A percentile compares a stretch with the other conserved stretches of the same genome.
Conservation (phyloP, 2,329 filamentous ascomycete genomes). For the Chrysoporthe puriensis region DNA sequence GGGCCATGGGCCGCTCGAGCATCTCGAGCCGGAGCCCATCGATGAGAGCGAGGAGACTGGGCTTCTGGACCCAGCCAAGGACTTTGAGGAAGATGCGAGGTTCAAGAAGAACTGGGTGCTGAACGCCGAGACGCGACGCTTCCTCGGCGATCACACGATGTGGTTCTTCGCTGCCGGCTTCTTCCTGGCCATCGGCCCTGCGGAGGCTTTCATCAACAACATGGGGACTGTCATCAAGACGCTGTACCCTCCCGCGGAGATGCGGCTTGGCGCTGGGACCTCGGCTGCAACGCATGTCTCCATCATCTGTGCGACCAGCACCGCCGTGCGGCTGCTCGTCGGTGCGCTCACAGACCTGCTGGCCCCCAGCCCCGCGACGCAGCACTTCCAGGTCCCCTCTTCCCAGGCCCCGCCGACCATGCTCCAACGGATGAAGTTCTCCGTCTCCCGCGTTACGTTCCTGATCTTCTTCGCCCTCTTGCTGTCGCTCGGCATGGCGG, state of each 20-base stretch:
- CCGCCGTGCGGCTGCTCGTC: constrained; percentile 84
- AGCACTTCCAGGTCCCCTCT: constrained; percentile 54
- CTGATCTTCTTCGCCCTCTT: constrained; percentile 75
- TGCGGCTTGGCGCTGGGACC: constrained; percentile 49
- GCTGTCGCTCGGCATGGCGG: constrained; percentile 74
- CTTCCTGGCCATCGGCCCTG: constrained; percentile 89
- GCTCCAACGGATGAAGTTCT: constrained; percentile 44
- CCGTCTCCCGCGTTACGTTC: constrained; percentile 78
- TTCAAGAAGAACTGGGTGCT: constrained; percentile 88
- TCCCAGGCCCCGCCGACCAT: constrained; percentile 38
- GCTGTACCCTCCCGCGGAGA: constrained; percentile 64
- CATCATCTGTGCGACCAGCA: constrained; percentile 88
- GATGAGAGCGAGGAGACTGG: constrained; percentile 50
- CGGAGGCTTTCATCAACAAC: constrained; percentile 98
- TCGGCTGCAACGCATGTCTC: constrained; percentile 87
- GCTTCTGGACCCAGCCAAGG: constrained; percentile 42
- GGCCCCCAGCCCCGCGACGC: constrained; percentile 68
- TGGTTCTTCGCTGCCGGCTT: constrained; percentile 92
- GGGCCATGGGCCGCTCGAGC: constrained; percentile 65
- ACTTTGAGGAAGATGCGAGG: constrained; percentile 49
- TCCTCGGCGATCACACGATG: constrained; percentile 89
- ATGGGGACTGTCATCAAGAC: constrained; percentile 92
- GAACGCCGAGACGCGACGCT: constrained; percentile 86
- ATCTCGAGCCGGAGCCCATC: constrained; percentile 39
- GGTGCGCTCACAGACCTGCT: constrained; percentile 88